phyloP scores from a whole-genome alignment of 225 moss, liverwort and hornwort genomes.

The Lunularia cruciata region DNA sequence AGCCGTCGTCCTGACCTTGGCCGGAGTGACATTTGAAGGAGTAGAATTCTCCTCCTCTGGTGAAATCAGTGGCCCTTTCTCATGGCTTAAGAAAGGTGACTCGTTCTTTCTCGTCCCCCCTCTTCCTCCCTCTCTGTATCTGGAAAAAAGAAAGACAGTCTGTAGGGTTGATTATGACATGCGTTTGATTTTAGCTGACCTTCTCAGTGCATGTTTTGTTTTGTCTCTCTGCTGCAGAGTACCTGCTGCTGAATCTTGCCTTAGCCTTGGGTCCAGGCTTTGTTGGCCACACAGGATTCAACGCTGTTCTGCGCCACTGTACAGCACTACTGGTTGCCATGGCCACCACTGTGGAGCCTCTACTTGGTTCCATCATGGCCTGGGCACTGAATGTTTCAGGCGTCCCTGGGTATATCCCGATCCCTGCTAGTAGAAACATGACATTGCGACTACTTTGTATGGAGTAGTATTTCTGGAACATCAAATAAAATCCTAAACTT shows the following conservation, averaged over 20 bases:
- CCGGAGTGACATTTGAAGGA: slow-evolving; percentile 24
- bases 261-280: slow-evolving; percentile 31
- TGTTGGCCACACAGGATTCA: slow-evolving; percentile 29
- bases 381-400: slow-evolving; percentile 34
- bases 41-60: slow-evolving; percentile 12
- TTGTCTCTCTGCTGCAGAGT: slow-evolving; percentile 27
- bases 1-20: slow-evolving; percentile 23
- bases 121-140: neutral
- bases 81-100: slow-evolving; percentile 23
- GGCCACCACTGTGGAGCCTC: slow-evolving; percentile 31
- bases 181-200: neutral
- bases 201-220: neutral
- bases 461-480: no score
- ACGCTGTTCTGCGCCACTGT: slow-evolving; percentile 28
- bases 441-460: no score
- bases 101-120: neutral
- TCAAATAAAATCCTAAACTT: no score
- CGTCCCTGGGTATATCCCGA: slow-evolving; percentile 41
- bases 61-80: slow-evolving; percentile 31
- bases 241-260: slow-evolving; percentile 16
- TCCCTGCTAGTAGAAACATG: no score
- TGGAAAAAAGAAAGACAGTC: no score
- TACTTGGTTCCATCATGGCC: slow-evolving; percentile 23
- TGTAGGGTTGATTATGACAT: neutral
- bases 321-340: slow-evolving; percentile 27